Base-by-base conservation (phyloP, 139 green algal species). In the Chlorella sp. region DNA sequence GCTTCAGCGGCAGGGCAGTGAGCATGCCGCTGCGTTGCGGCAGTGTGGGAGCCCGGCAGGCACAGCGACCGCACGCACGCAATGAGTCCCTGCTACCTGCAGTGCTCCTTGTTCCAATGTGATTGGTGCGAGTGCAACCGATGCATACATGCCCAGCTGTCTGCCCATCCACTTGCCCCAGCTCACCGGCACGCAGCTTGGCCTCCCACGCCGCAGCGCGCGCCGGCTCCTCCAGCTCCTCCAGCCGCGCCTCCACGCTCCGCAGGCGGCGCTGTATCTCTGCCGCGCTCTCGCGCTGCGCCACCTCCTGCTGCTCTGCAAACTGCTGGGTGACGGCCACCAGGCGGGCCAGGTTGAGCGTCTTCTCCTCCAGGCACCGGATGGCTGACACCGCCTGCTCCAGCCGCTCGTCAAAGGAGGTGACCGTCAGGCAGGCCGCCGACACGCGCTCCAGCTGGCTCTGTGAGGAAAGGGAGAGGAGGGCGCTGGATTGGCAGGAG, bases 371-470 rank as follows among this genome's bases (percentile, higher is more conserved):
- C 69, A 88, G n/a, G 18, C 18, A 20, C 4, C 72, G 65, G 15
- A 72, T 26, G 26, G 56, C 68, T 15, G 60, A 41, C 41, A 79
- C 67, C 12, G 70, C 70, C n/a, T 68, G 60, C 73, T 90, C 83
- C 16, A 90, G 38, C 39, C 83, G 79, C 65, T 86, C 73, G 12
- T 90, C 87, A 82, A 85, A 90, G 6, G 83, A 87, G 20, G 80
- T 60, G 20, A 89, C 84, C 6, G 78, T 90, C 2, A 90, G 56
- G 80, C 87, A 90, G 4, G 87, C 87, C 2, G 75, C 78, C 21
- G 79, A 87, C 36, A 90, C 79, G 1, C 79, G 70, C 73, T 90
- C 87, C 26, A 90, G 83, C 79, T 90, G 87, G 65, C 56, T 79
- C 26, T 60, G 51, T 21, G 13, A 60, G 15, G 51, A 60, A 15